Evolutionary conservation across 106 monocot species (phyloP), one percentile per base, ranked within the genome.

Genomic region (Xerophyta viscosa): DNA sequence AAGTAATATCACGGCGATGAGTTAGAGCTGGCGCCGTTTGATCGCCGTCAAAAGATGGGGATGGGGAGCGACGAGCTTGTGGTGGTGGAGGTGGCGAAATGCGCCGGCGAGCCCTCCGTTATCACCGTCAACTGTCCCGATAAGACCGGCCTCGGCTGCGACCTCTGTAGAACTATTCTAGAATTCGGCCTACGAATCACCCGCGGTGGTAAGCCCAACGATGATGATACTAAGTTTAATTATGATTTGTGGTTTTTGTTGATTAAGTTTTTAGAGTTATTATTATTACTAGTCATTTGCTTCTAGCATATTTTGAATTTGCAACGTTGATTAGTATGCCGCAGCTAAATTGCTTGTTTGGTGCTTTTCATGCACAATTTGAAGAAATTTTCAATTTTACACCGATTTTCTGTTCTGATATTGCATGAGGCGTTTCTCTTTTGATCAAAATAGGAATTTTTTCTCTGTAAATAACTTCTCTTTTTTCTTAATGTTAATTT

Each of bases 101-200:
- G 11, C 62, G 4, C 60, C 20, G 75, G 72, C 2, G 87, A 93
- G 77, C 56, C 71, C 12, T 74, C 58, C 65, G 65, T 93, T 43
- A 70, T 93, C 65, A 93, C 92, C 71, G 83, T 93, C 21, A 84
- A 84, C 41, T 87, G 92, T 57, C 83, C 80, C 25, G 83, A 93
- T 47, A 56, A 87, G 69, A 71, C 76, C 2, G 92, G 87, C 0
- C 87, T 87, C 20, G 92, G 83, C 9, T 87, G 92, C 65, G 87
- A 93, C 59, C 70, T 93, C 26, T 87, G 87, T 58, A 76, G 71
- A 15, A 80, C 51, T 14, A 75, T 87, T 48, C 92, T 87, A 57
- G 87, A 93, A 58, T 93, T 87, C 36, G 92, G 87, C n/a, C 80
- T 93, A 20, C 63, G 77, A 51, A 87, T 93, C 27, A 77, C 67